Conservation (phyloP, 495 filamentous ascomycete genomes). For the Penicillium cinerascens region DNA sequence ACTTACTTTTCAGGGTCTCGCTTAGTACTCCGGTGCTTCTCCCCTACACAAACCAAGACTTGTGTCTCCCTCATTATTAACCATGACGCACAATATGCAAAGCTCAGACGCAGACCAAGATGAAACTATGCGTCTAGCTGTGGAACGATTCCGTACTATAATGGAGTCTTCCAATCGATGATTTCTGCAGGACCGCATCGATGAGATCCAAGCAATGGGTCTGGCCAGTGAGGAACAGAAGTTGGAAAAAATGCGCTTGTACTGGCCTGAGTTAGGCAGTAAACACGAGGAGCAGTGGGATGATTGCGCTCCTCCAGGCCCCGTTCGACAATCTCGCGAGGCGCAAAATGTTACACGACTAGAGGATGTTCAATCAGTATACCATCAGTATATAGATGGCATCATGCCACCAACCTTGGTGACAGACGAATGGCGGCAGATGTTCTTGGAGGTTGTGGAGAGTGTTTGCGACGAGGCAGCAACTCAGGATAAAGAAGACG, state of each 20-base stretch:
- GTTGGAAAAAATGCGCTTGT: neutral
- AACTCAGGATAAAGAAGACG: neutral
- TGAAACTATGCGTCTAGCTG: slow-evolving; percentile 4
- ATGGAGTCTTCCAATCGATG: slow-evolving; percentile 1
- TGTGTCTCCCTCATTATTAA: too few relatives aligned
- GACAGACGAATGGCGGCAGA: slow-evolving; percentile 2
- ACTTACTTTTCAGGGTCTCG: too few relatives aligned
- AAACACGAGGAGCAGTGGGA: neutral
- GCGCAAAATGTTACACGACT: neutral
- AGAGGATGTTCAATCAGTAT: neutral
- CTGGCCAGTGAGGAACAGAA: slow-evolving; percentile 2
- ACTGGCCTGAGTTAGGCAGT: neutral
- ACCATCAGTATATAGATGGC: neutral
- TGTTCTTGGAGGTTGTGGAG: neutral
- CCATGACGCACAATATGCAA: too few relatives aligned
- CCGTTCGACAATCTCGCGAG: neutral
- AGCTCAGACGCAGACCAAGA: neutral
- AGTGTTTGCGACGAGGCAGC: slow-evolving; percentile 1
- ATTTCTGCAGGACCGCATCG: slow-evolving; percentile 2
- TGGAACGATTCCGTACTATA: slow-evolving; percentile 3
- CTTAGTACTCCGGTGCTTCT: too few relatives aligned
- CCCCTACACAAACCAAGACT: too few relatives aligned
- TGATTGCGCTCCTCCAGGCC: neutral
- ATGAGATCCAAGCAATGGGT: slow-evolving; percentile 5
- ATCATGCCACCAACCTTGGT: neutral